Evolutionary conservation across 768 basidiomycete genomes (phyloP).

Genomic region (Boletus huronensis): DNA sequence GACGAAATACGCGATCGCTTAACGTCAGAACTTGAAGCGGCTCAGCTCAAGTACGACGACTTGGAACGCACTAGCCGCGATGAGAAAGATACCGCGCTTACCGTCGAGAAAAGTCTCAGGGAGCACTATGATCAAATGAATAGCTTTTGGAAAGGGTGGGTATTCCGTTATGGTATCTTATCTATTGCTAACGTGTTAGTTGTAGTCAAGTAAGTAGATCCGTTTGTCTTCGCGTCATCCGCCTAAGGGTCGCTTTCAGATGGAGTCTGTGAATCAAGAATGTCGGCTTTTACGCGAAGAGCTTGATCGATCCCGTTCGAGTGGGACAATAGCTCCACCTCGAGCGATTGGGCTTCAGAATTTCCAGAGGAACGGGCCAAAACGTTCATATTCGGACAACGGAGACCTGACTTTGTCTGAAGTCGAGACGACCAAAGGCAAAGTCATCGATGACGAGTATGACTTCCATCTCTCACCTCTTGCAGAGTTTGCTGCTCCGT

Average conservation of each 20-base stretch:
- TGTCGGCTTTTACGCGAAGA: slow-evolving; percentile 30
- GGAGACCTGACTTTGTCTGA: slow-evolving; percentile 14
- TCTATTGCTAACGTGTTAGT: slow-evolving; percentile 19
- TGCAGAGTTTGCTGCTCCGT: slow-evolving; percentile 21
- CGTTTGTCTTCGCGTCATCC: not conserved
- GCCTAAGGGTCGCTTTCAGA: slow-evolving; percentile 13
- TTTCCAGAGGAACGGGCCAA: slow-evolving; percentile 21
- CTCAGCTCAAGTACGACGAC: slow-evolving; percentile 40
- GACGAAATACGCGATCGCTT: slow-evolving; percentile 31
- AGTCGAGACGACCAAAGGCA: slow-evolving; percentile 19
- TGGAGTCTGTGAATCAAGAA: slow-evolving; percentile 24
- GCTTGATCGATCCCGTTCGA: slow-evolving; percentile 21
- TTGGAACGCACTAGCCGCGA: slow-evolving; percentile 39
- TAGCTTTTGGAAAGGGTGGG: slow-evolving; percentile 38
- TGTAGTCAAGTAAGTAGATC: slow-evolving; percentile 35
- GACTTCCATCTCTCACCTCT: slow-evolving; percentile 34
- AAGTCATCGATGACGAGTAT: slow-evolving; percentile 24
- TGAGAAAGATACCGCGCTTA: slow-evolving; percentile 51
- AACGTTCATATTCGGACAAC: slow-evolving; percentile 16
- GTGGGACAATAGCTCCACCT: slow-evolving; percentile 6
- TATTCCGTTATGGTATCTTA: slow-evolving; percentile 8
- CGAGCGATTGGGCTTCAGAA: slow-evolving; percentile 23
- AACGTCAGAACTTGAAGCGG: slow-evolving; percentile 35
- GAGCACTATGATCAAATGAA: slow-evolving; percentile 49
- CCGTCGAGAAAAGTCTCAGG: slow-evolving; percentile 50